Conservation (phyloP, 257 asterid genomes). For the Hygrophila difformis region DNA sequence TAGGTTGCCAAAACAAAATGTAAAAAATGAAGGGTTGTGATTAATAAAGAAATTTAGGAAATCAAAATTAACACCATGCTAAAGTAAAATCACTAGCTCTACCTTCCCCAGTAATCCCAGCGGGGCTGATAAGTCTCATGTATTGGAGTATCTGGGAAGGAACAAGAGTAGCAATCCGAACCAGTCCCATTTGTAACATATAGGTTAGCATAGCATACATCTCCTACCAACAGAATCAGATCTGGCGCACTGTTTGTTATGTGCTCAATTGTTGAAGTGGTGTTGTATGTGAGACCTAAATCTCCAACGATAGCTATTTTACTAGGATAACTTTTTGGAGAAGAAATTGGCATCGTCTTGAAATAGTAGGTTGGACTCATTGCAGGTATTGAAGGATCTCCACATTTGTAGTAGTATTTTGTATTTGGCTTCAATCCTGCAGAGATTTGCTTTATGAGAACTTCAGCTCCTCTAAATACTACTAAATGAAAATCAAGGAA, state of each 20-base stretch:
- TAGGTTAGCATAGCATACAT: slow-evolving; percentile 73
- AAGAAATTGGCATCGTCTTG: slow-evolving; percentile 76
- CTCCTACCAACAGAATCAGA: slow-evolving; percentile 74
- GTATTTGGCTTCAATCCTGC: slow-evolving; percentile 61
- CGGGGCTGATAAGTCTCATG: slow-evolving; percentile 99
- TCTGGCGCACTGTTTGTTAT: slow-evolving; percentile 60
- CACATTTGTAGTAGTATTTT: slow-evolving; percentile 65
- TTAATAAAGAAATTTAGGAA: too few relatives aligned
- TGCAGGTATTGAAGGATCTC: slow-evolving; percentile 72
- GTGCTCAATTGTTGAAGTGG: slow-evolving; percentile 77
- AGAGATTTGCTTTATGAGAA: too few relatives aligned
- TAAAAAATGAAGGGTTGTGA: too few relatives aligned
- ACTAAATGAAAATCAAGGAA: too few relatives aligned
- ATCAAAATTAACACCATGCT: too few relatives aligned
- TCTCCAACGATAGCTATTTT: slow-evolving; percentile 83
- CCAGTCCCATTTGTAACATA: slow-evolving; percentile 90
- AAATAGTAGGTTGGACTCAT: slow-evolving; percentile 55
- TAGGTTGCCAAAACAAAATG: too few relatives aligned
- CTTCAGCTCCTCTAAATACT: too few relatives aligned
- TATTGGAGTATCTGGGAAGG: slow-evolving; percentile 70
- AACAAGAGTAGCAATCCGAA: slow-evolving; percentile 85
- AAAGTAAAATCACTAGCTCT: neutral
- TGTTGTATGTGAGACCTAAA: slow-evolving; percentile 88
- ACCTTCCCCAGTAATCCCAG: slow-evolving; percentile 99
- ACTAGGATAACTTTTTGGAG: slow-evolving; percentile 45